Conservation (phyloP, 1,284 basidiomycete genomes). For the Puccinia hordei region DNA sequence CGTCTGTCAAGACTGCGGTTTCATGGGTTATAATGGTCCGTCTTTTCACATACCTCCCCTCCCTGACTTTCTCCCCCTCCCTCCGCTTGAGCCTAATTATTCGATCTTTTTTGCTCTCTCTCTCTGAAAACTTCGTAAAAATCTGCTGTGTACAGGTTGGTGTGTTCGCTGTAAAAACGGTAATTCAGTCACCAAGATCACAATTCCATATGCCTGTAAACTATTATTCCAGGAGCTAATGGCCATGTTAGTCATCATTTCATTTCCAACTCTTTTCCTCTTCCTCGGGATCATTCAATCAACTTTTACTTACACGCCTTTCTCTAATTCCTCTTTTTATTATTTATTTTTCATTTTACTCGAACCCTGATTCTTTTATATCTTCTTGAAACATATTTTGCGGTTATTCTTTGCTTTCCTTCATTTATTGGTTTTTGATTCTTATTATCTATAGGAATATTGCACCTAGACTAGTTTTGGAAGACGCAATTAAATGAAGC, state of each 20-base stretch:
- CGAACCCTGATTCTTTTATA: constrained; percentile 62
- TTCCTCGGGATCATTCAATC: background rate
- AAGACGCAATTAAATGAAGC: constrained; percentile 55
- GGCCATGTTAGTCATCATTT: constrained; percentile 32
- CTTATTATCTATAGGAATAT: constrained; percentile 60
- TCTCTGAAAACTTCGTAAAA: constrained; percentile 60
- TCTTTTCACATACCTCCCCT: background rate
- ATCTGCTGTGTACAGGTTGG: constrained; percentile 49
- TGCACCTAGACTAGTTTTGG: constrained; percentile 61
- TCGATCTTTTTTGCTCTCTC: constrained; percentile 68
- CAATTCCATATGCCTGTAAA: constrained; percentile 98
- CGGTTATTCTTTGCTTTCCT: background rate
- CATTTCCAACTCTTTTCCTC: constrained; percentile 53
- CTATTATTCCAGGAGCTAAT: constrained; percentile 90
- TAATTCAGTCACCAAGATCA: constrained; percentile 91
- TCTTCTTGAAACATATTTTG: constrained; percentile 65
- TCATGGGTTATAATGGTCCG: constrained; percentile 87
- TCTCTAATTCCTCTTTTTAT: constrained; percentile 27
- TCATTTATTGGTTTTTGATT: background rate
- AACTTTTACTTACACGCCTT: background rate
- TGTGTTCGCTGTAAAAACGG: constrained; percentile 78
- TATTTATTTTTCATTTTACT: constrained; percentile 75
- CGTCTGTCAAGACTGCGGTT: constrained; percentile 88
- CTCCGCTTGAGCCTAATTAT: background rate
- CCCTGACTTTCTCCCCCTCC: background rate